Evolutionary conservation across 192 early-diverging fungal genomes (phyloP).

Genomic region (Entophlyctis helioformis): DNA sequence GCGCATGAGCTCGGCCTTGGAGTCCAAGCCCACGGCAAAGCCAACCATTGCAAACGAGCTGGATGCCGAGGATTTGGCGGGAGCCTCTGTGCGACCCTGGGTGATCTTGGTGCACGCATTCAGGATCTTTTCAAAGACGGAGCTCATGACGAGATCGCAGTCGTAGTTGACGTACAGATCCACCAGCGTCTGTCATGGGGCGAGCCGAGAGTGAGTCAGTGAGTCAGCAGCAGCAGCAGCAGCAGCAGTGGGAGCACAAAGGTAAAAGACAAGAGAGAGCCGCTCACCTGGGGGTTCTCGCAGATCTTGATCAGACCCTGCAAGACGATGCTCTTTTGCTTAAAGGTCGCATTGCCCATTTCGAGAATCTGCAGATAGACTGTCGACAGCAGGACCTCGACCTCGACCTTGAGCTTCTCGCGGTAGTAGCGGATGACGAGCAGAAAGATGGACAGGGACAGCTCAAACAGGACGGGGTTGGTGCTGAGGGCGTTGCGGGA

Average conservation of each 20-base stretch:
- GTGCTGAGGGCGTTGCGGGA: conserved; percentile 41
- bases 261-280: no score
- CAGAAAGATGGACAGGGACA: conserved; percentile 40
- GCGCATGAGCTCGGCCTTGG: conserved; percentile 19
- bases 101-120: conserved; percentile 26
- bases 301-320: conserved; percentile 41
- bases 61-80: conserved; percentile 1
- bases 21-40: conserved; percentile 18
- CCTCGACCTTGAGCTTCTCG: conserved; percentile 35
- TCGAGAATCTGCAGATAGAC: conserved; percentile 51
- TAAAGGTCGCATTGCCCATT: conserved; percentile 43
- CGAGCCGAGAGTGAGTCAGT: neutral
- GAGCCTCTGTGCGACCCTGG: conserved; percentile 15
- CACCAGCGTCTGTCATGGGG: conserved; percentile 37
- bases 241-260: no score
- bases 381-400: conserved; percentile 46
- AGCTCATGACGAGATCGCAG: conserved; percentile 35
- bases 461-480: conserved; percentile 46
- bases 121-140: conserved; percentile 40
- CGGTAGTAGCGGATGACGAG: conserved; percentile 38
- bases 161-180: conserved; percentile 56
- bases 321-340: conserved; percentile 42
- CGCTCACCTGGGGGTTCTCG: conserved; percentile 29
- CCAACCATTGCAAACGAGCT: conserved; percentile 6
- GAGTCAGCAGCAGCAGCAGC: neutral